Evolutionary conservation across 1,284 basidiomycete genomes (phyloP).

Genomic region (Moesziomyces sp.): DNA sequence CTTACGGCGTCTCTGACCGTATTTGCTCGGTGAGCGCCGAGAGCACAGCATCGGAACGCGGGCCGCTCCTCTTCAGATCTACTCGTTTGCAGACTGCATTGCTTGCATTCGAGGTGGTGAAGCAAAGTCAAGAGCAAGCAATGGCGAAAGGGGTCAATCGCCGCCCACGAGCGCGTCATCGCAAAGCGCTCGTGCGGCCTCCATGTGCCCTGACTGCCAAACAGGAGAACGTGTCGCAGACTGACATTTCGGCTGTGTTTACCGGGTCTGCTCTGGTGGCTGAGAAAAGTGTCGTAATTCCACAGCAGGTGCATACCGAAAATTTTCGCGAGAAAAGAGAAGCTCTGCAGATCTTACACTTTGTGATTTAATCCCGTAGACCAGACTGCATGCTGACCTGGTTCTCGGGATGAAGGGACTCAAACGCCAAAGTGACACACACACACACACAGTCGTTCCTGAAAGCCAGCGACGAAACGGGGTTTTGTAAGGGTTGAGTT

Average conservation of each 20-base stretch:
- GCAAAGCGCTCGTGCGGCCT: neutral
- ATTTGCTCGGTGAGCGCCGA: neutral
- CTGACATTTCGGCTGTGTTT: neutral
- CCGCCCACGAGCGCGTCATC: neutral
- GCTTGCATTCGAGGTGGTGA: neutral
- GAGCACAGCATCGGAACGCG: neutral
- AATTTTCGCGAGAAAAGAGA: neutral
- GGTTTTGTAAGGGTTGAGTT: slow-evolving; percentile 3
- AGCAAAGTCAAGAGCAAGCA: neutral
- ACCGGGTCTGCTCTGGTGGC: neutral
- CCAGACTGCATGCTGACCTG: too few species aligned
- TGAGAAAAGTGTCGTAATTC: neutral
- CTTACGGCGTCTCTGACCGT: neutral
- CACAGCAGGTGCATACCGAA: neutral
- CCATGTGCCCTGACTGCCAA: neutral
- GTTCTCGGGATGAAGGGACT: too few species aligned
- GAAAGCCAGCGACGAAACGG: too few species aligned
- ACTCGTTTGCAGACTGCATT: neutral
- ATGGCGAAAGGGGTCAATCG: neutral
- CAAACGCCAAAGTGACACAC: too few species aligned
- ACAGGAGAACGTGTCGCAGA: neutral
- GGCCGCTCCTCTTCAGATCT: neutral
- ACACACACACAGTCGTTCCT: too few species aligned
- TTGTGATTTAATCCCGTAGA: too few species aligned
- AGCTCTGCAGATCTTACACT: neutral